These are phyloP conservation scores for Pogostemon cablin DNA, from an alignment of 257 asterid species.

Conservation along the genomic window DNA sequence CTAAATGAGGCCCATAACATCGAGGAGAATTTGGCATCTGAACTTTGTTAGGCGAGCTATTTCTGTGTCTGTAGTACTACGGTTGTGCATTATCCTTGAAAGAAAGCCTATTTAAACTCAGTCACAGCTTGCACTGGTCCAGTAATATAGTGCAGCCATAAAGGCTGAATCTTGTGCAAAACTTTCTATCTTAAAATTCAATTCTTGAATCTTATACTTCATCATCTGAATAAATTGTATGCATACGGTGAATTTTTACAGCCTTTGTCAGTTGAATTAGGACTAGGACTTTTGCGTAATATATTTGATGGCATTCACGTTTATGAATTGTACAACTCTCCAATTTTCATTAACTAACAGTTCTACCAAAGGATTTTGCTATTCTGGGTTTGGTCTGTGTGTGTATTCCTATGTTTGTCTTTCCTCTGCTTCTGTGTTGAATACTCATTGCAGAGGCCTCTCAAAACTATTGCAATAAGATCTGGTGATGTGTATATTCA, in stretches of 20 bases:
- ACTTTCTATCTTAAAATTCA: constrained; percentile 18
- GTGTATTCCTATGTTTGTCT: constrained; percentile 18
- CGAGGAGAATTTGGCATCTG: constrained; percentile 28
- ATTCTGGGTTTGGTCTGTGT: constrained; percentile 18
- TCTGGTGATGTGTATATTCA: constrained; percentile 99
- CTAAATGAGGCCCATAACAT: constrained; percentile 24
- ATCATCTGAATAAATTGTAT: neutral
- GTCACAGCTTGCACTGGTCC: too few species aligned
- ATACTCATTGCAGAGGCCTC: constrained; percentile 78
- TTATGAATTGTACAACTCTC: constrained; percentile 25
- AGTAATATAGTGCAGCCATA: neutral
- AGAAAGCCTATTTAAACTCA: constrained; percentile 3
- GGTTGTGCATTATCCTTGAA: constrained; percentile 24
- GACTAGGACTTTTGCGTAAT: constrained; percentile 95
- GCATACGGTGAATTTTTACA: constrained; percentile 38
- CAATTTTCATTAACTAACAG: neutral
- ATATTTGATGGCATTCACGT: constrained; percentile 99
- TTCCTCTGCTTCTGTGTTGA: constrained; percentile 28
- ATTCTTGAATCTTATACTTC: constrained; percentile 5
- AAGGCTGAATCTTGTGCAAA: constrained; percentile 28
- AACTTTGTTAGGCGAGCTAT: constrained; percentile 11
- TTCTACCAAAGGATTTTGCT: constrained; percentile 8
- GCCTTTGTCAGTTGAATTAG: constrained; percentile 96
- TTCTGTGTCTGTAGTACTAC: constrained; percentile 33
- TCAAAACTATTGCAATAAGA: constrained; percentile 87